These are phyloP conservation scores for Aphanomyces invadans DNA, from an alignment of 352 stramenopile genomes.

Conservation along the genomic window DNA sequence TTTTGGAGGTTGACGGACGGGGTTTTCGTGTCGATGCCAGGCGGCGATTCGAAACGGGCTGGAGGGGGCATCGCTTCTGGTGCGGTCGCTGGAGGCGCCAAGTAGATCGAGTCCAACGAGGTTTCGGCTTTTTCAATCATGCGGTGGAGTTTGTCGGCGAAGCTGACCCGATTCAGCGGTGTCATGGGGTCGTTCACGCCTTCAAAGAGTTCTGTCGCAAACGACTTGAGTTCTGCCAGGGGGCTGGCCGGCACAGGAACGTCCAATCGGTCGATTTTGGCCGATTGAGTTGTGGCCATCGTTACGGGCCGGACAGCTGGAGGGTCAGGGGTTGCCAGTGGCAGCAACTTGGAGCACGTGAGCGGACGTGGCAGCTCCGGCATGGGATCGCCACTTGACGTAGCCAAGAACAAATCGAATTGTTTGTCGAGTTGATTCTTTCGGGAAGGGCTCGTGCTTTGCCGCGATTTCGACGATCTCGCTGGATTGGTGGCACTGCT, in stretches of 20 bases:
- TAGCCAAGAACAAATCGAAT: neutral
- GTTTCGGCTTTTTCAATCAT: constrained; percentile 83
- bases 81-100: neutral
- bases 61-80: neutral
- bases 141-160: constrained; percentile 80
- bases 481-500: neutral
- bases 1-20: neutral
- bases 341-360: constrained; percentile 20
- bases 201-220: constrained; percentile 24
- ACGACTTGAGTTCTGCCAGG: constrained; percentile 9
- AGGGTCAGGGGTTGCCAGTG: neutral
- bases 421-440: constrained; percentile 3
- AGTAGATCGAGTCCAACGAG: constrained; percentile 36
- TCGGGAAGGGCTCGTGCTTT: neutral
- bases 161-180: constrained; percentile 49
- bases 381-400: neutral
- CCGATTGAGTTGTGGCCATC: neutral
- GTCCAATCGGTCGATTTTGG: neutral
- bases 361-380: neutral
- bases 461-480: neutral
- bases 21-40: neutral
- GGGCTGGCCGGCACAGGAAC: neutral
- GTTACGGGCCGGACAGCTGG: neutral
- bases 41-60: neutral
- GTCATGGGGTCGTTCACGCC: neutral